Base-by-base conservation (phyloP, 2,329 filamentous ascomycete species). In the Fusarium phyllophilum region DNA sequence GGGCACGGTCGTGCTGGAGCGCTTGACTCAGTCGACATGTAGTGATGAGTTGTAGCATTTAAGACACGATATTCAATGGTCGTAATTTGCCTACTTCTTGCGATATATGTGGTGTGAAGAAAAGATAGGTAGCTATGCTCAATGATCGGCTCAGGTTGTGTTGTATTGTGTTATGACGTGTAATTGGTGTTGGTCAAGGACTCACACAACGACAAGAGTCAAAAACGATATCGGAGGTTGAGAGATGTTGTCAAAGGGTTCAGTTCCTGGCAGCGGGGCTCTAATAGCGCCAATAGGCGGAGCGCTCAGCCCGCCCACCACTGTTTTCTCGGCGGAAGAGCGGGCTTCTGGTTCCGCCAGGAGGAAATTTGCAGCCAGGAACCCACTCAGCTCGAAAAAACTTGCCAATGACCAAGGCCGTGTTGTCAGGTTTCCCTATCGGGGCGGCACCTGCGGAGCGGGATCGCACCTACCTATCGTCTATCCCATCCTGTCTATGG, bases 361-460 rank as follows among this genome's bases (percentile, higher is more conserved):
- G 48, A 26, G 34, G 58, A 56, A 64, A 68, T 52, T 46, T 54
- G 33, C 15, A 66, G 56, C 13, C 41, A 52, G 38, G 36, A 74
- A 66, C 39, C 71, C 71, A 74, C 71, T 68, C 44, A 31, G 46
- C 17, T 42, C 17, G 49, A 68, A 70, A 75, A 76, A 76, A 70
- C 67, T 64, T 70, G 70, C 77, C 77, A 78, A 78, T 78, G 74
- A 77, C 74, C 73, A 72, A 77, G 70, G 33, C 33, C 59, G 59
- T 70, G 74, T 78, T 78, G 75, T 73, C 76, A 75, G 63, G 42
- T 62, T 58, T 62, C 60, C 60, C 24, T 36, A 29, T 70, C 41
- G 34, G 31, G 59, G 66, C 67, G 67, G 60, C 39, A 56, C 51
- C 52, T 62, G 68, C 61, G 66, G 68, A 70, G 66, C 68, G 68